phyloP scores from a whole-genome alignment of 108 stramenopile species.

The Skeletonema tropicum region DNA sequence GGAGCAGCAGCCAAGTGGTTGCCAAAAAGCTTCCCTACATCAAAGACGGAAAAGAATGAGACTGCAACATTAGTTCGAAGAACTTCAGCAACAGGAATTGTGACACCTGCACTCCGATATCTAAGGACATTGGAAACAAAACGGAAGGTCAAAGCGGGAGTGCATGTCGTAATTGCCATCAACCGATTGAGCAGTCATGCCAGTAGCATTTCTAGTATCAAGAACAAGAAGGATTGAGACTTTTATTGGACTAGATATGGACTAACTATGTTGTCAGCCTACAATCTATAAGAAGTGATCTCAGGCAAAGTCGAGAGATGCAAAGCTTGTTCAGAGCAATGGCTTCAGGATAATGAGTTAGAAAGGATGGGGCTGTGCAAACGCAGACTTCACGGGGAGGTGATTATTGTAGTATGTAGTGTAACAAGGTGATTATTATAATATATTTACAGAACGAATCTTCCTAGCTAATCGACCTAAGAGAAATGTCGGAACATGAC shows the following conservation, averaged over 20 bases:
- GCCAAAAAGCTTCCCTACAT: neutral
- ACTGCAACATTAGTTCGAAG: neutral
- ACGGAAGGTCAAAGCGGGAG: conserved; percentile 13
- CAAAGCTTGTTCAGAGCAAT: conserved; percentile 71
- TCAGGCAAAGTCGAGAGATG: conserved; percentile 64
- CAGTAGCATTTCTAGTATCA: too few species aligned
- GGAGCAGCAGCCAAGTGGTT: conserved; percentile 5
- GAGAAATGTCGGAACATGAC: neutral
- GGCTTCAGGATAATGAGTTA: conserved; percentile 60
- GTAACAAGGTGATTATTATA: too few species aligned
- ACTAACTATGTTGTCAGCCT: too few species aligned
- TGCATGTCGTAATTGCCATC: neutral
- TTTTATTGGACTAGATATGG: too few species aligned
- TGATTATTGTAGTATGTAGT: too few species aligned
- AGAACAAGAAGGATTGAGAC: too few species aligned
- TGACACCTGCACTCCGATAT: neutral
- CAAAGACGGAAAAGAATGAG: neutral
- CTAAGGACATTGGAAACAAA: neutral
- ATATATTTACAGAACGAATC: too few species aligned
- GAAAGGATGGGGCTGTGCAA: too few species aligned
- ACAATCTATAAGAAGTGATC: too few species aligned
- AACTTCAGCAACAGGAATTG: neutral
- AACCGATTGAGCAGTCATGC: conserved; percentile 1
- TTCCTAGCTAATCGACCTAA: too few species aligned
- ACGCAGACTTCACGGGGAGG: too few species aligned